Base-by-base conservation (phyloP, 495 filamentous ascomycete species). In the Mytilinidion resinicola region DNA sequence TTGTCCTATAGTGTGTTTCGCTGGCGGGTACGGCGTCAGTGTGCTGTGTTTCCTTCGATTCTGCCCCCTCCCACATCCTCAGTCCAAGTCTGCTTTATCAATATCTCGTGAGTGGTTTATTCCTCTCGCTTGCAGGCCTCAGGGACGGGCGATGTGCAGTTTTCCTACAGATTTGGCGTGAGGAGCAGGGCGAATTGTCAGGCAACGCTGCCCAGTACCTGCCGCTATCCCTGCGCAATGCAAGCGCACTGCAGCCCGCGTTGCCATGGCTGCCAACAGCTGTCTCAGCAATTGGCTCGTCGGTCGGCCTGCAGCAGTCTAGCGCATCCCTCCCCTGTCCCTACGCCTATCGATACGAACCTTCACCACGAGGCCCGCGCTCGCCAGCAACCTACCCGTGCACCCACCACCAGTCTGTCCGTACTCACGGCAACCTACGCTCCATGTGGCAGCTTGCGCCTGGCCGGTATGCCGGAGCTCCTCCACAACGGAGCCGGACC, bases 391-490 rank as follows among this genome's bases (percentile, higher is more conserved):
- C 25, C 25, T 6, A 6, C 25, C 25, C 25, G 25, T 2, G 25
- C 25, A 30, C 25, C 25, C 25, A 30, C 25, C 12, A 1, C 38
- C 17, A 3, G 33, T 50, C 46, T 33, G 34, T 52, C 41, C 56
- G 35, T 46, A 49, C 49, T 51, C 52, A 61, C 59, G 59, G 56
- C 15, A 20, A 36, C 5, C 21, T 21, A 38, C 33, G 33, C 54
- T 53, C 51, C 53, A 61, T 49, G 57, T 36, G 51, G 56, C 52
- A 51, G 21, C 12, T 37, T 38, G 17, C 11, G 21, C 3, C 35
- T 33, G 38, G 43, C 36, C 53, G 14, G 53, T 38, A 57, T 20
- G 52, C 33, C 48, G 44, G 49, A 52, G n/a, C 44, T 55, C 62
- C 59, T 51, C 55, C 25, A 30, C 25, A 30, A 30, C 2, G 25